Percentiles rank a stretch among this genome's conserved stretches.
phyloP scores from a whole-genome alignment of 192 early-diverging fungal genomes.

The Podila verticillata region DNA sequence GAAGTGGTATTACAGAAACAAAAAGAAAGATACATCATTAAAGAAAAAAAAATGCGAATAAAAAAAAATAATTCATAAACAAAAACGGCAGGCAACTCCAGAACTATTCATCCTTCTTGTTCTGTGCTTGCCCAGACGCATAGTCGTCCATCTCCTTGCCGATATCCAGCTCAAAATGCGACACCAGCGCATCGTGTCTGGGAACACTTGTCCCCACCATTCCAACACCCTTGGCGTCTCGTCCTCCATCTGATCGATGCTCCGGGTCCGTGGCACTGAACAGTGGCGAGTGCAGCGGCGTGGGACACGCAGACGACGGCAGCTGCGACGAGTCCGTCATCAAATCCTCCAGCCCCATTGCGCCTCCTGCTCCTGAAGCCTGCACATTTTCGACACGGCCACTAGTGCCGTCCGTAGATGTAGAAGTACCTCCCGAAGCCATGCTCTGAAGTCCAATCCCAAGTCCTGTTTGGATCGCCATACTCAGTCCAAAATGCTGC shows the following conservation, averaged over 20 bases:
- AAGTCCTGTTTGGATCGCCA: slow-evolving; percentile 14
- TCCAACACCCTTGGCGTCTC: neutral
- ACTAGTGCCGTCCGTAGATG: neutral
- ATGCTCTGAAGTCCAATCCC: slow-evolving; percentile 14
- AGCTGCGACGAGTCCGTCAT: slow-evolving; percentile 52
- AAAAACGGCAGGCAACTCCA: too few species aligned
- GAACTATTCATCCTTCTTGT: neutral
- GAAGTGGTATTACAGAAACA: slow-evolving; percentile 1
- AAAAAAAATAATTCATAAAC: slow-evolving; percentile 6
- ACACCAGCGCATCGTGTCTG: slow-evolving; percentile 17
- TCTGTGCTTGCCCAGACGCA: neutral
- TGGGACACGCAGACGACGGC: slow-evolving; percentile 54
- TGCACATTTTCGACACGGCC: neutral
- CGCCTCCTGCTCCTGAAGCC: neutral
- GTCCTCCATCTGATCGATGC: neutral
- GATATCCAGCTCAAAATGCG: slow-evolving; percentile 45
- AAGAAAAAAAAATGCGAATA: neutral
- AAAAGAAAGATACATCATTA: neutral
- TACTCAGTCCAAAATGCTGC: neutral
- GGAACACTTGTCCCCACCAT: neutral
- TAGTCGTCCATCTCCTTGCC: slow-evolving; percentile 35
- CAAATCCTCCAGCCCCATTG: slow-evolving; percentile 11
- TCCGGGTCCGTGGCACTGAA: slow-evolving; percentile 46
- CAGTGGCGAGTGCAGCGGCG: slow-evolving; percentile 54
- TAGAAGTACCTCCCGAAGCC: neutral